These are phyloP conservation scores for Apiospora arundinis DNA, from an alignment of 2,329 filamentous ascomycete genomes.

Conservation along the genomic window DNA sequence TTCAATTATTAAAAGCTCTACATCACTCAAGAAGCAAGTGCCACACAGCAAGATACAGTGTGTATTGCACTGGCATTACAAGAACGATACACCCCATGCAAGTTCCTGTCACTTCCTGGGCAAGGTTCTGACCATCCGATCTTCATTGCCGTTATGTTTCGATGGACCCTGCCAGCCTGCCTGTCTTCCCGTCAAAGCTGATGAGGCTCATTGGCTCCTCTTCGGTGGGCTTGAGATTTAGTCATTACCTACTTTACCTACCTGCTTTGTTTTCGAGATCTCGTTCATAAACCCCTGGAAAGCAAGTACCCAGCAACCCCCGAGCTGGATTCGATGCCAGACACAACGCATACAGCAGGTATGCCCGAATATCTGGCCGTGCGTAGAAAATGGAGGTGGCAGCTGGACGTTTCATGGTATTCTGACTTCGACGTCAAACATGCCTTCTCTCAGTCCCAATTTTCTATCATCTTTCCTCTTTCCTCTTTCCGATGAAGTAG, in stretches of 20 bases:
- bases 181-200: neutral
- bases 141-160: neutral
- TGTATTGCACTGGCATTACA: neutral
- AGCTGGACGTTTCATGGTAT: neutral
- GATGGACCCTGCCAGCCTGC: neutral
- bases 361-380: conserved; percentile 9
- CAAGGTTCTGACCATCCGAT: conserved; percentile 1
- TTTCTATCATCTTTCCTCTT: too few relatives aligned
- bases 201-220: neutral
- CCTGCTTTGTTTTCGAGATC: neutral
- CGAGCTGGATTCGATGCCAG: neutral
- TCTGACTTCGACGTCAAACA: neutral
- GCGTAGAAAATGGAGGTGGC: neutral
- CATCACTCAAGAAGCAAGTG: neutral
- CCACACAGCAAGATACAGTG: neutral
- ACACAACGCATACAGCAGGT: neutral
- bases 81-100: neutral
- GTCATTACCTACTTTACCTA: neutral
- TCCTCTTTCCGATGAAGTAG: neutral
- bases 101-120: neutral
- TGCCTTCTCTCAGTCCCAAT: neutral
- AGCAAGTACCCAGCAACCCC: neutral
- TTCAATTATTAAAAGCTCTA: neutral
- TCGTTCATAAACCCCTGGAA: neutral
- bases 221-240: neutral